Percentiles rank a stretch among this genome's conserved stretches.
Conservation (phyloP, 129 eudicot species). For the Gnaphalium uliginosum region DNA sequence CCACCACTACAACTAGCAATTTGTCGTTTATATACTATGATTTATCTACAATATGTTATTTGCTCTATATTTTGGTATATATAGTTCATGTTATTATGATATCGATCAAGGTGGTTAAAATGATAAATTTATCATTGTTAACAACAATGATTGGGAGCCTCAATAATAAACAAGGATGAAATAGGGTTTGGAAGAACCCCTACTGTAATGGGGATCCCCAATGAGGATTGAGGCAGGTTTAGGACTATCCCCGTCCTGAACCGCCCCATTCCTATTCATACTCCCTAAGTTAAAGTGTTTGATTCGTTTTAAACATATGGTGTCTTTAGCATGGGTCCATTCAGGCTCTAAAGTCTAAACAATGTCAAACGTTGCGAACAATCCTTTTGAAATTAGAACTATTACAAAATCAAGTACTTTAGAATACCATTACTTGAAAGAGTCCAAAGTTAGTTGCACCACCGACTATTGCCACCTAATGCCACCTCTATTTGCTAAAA, state of each 20-base stretch:
- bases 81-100: no score
- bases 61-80: no score
- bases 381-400: neutral
- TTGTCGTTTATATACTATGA: neutral
- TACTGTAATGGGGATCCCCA: no score
- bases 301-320: neutral
- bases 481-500: neutral
- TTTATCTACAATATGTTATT: no score
- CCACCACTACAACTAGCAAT: neutral
- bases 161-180: no score
- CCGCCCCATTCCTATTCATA: no score
- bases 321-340: neutral
- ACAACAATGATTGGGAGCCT: no score
- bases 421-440: neutral
- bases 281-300: neutral
- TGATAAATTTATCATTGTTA: no score
- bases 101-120: no score
- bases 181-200: no score
- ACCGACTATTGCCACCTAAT: conserved; percentile 2
- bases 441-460: neutral
- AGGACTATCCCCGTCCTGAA: no score
- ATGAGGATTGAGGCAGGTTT: no score
- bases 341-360: neutral
- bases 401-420: neutral
- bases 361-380: neutral